Conservation (phyloP, 176 grass and related monocot species). For the Raddia distichophylla region DNA sequence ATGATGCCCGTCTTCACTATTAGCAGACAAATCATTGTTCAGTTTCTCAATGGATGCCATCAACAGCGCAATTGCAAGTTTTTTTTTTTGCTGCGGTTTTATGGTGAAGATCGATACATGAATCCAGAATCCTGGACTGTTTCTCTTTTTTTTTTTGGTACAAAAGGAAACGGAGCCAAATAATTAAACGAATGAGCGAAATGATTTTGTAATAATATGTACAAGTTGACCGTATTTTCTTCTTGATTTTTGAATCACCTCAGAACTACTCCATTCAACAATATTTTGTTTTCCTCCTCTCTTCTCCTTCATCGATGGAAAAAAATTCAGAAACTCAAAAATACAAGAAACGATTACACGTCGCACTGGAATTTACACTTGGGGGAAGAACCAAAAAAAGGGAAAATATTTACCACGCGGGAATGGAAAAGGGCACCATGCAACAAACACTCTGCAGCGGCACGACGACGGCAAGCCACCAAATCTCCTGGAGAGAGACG, state of each 20-base stretch:
- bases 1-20: conserved; percentile 30
- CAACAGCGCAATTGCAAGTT: too few species aligned
- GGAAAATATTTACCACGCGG: not conserved
- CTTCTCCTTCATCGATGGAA: not conserved
- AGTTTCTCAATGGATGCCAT: not conserved
- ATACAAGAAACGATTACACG: not conserved
- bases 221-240: not conserved
- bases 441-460: not conserved
- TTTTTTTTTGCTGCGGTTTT: conserved; percentile 14
- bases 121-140: not conserved
- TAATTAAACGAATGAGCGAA: not conserved
- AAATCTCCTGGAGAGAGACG: not conserved
- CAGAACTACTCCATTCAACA: not conserved
- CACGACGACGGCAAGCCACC: not conserved
- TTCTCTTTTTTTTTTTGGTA: not conserved
- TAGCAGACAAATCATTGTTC: conserved; percentile 31
- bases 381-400: not conserved
- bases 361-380: conserved; percentile 29
- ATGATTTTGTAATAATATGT: not conserved
- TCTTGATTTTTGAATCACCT: not conserved
- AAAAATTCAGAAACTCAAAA: not conserved
- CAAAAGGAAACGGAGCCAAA: not conserved
- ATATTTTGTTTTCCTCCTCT: not conserved
- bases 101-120: conserved; percentile 26
- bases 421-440: not conserved